Evolutionary conservation across 1,139 yeast species (phyloP), one percentile per base, ranked within the genome.

Genomic region (Kurtzmaniella quercitrusa): DNA sequence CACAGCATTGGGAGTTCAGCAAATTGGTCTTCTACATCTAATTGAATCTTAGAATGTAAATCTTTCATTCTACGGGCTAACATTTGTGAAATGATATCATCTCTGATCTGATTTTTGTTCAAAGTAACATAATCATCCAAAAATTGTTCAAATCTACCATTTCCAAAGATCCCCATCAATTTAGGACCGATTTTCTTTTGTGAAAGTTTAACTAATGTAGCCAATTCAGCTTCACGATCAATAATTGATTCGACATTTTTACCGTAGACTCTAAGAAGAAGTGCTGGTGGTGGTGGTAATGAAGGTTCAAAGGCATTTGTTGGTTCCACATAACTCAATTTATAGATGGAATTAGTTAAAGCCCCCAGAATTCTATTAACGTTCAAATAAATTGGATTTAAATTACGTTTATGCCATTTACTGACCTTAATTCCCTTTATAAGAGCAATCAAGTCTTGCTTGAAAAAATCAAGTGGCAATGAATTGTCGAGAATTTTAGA

Each of bases 31-130:
- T 25, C 39, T 7, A 61, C 57, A 29, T 78, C 76, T 44, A 93
- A 66, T n/a, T 78, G 79, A 25, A 93, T 81, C 56, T 91, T 90
- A 48, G 76, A 76, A 59, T 93, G 98, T 48, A 93, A 73, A 55
- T 93, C 98, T 56, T 93, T 85, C 98, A 93, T 93, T 68, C 98
- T 82, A 68, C 96, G 81, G 9, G 96, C 97, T 51, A 93, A 84
- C 70, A 88, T 87, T 51, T 85, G 83, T 41, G 93, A 82, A 17
- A 87, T 82, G 19, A 82, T 81, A 48, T 87, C 82, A 50, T 82
- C 81, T 58, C 95, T 75, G 46, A 93, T 79, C 52, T 87, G 89
- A 11, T 77, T 74, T 54, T 81, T 84, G 40, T 82, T 79, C 50
- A 93, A 73, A 1, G 97, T 84, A 46, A 79, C 69, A 29, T 90